These are phyloP conservation scores for Raddia distichophylla DNA, from an alignment of 176 grass and related monocot species.

Conservation along the genomic window DNA sequence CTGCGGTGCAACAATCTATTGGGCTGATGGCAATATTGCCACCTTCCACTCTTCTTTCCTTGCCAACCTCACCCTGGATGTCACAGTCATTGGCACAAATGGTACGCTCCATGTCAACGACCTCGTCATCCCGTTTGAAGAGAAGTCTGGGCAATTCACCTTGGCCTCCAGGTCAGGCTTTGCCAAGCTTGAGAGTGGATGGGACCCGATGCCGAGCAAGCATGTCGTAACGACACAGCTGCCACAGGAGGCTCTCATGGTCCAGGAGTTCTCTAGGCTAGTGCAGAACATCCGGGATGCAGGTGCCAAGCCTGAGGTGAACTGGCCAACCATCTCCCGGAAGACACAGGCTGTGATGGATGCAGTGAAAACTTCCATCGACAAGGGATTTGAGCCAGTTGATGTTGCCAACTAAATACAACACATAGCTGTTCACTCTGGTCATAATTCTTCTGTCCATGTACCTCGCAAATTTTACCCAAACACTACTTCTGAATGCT, in stretches of 20 bases:
- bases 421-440: too few relatives aligned
- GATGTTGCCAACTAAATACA: constrained; percentile 45
- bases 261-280: constrained; percentile 63
- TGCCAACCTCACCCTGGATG: constrained; percentile 58
- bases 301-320: constrained; percentile 48
- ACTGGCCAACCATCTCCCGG: constrained; percentile 63
- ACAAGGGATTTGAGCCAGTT: constrained; percentile 49
- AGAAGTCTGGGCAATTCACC: constrained; percentile 44
- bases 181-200: constrained; percentile 43
- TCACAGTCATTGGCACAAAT: constrained; percentile 58
- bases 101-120: constrained; percentile 65
- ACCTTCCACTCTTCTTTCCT: constrained; percentile 76
- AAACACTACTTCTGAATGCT: neutral
- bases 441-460: neutral
- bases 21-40: constrained; percentile 53
- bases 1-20: constrained; percentile 61
- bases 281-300: constrained; percentile 55
- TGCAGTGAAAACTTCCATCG: constrained; percentile 70
- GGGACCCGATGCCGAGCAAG: constrained; percentile 60
- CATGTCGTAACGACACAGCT: constrained; percentile 49
- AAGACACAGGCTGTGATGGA: constrained; percentile 81
- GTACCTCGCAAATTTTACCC: neutral
- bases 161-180: constrained; percentile 52
- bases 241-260: constrained; percentile 76
- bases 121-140: constrained; percentile 71